Conservation (phyloP, 1,284 basidiomycete genomes). For the Ganoderma resinaceum region DNA sequence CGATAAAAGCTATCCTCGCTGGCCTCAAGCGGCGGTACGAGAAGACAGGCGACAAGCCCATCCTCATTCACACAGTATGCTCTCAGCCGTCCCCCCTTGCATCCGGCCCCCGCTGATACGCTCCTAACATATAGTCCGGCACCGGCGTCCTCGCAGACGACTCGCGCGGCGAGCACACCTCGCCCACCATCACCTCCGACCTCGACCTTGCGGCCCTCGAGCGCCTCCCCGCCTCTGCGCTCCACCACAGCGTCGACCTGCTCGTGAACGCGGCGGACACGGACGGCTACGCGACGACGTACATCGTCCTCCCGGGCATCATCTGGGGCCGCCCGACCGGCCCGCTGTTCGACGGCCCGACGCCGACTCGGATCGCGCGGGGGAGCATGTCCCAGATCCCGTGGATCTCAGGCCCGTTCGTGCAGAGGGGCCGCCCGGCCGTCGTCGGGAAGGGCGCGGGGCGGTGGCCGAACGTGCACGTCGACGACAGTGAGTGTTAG, state of each 20-base stretch:
- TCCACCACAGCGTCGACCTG: constrained; percentile 42
- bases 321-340: constrained; percentile 47
- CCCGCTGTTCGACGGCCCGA: constrained; percentile 40
- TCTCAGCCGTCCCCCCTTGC: not conserved
- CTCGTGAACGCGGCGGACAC: constrained; percentile 42
- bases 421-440: constrained; percentile 43
- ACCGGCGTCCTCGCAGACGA: constrained; percentile 33
- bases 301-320: constrained; percentile 47
- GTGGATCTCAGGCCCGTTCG: constrained; percentile 35
- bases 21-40: constrained; percentile 24
- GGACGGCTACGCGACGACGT: constrained; percentile 46
- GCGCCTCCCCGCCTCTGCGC: constrained; percentile 37
- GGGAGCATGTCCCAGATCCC: constrained; percentile 45
- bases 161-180: constrained; percentile 21
- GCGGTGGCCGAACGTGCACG: constrained; percentile 41
- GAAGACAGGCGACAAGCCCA: constrained; percentile 22
- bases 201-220: constrained; percentile 40
- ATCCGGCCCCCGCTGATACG: not conserved
- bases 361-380: constrained; percentile 42
- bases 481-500: constrained; percentile 39
- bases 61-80: constrained; percentile 56
- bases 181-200: constrained; percentile 42
- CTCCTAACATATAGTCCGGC: constrained; percentile 40
- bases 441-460: constrained; percentile 41
- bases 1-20: constrained; percentile 23